These are phyloP conservation scores for Linnemannia schmuckeri DNA, from an alignment of 192 early-diverging fungal genomes.

Conservation along the genomic window DNA sequence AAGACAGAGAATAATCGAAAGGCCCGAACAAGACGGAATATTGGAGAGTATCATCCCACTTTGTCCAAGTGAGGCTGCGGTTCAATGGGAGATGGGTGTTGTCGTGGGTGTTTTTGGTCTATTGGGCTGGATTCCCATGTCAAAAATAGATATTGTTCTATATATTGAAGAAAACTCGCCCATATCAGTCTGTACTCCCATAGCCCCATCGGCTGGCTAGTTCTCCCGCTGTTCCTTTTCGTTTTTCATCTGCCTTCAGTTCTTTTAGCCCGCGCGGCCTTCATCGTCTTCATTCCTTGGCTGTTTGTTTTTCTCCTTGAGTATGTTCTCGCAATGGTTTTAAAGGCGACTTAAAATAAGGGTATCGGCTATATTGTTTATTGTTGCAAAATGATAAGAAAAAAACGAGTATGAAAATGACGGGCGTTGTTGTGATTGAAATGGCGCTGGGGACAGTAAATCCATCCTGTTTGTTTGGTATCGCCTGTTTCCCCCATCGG, in stretches of 20 bases:
- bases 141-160: conserved; percentile 3
- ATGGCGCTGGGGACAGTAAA: background rate
- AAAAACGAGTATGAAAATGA: conserved; percentile 1
- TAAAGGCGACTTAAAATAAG: background rate
- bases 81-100: background rate
- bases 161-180: background rate
- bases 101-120: background rate
- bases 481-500: background rate
- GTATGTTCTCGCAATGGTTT: background rate
- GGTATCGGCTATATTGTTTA: conserved; percentile 9
- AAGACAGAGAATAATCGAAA: background rate
- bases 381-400: conserved; percentile 8
- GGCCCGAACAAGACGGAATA: background rate
- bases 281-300: background rate
- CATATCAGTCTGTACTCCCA: background rate
- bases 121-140: background rate
- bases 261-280: background rate
- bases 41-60: background rate
- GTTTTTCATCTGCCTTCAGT: background rate
- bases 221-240: background rate
- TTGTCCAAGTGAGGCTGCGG: background rate
- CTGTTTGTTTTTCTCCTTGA: background rate
- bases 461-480: background rate
- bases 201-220: background rate
- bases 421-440: background rate